phyloP scores from a whole-genome alignment of 371 early-diverging fungal species.

The Batkoa obscura region DNA sequence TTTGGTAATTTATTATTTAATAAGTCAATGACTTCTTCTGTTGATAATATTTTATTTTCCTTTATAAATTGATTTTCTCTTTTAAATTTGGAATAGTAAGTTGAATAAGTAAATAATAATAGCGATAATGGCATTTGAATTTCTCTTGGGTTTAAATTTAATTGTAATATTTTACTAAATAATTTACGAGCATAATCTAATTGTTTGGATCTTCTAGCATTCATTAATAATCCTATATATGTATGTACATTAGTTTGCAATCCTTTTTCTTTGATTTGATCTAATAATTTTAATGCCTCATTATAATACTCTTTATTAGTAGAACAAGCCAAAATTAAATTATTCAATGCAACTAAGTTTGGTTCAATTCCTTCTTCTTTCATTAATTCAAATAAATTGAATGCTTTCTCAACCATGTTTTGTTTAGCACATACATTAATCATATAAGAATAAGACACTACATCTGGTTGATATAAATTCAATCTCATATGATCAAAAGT shows the following conservation, averaged over 20 bases:
- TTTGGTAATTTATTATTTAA: background rate
- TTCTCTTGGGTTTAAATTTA: background rate
- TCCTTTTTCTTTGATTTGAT: background rate
- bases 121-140: background rate
- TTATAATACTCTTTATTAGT: constrained; percentile 16
- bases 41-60: background rate
- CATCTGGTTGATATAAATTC: constrained; percentile 56
- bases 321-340: constrained; percentile 70
- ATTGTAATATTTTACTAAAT: background rate
- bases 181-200: background rate
- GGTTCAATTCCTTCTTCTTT: constrained; percentile 34
- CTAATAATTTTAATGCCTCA: background rate
- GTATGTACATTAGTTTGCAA: background rate
- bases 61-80: background rate
- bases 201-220: background rate
- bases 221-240: background rate
- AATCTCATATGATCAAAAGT: constrained; percentile 77
- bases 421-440: constrained; percentile 70
- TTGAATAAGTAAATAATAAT: background rate
- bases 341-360: constrained; percentile 67
- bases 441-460: constrained; percentile 66
- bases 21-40: background rate
- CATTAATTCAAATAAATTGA: constrained; percentile 74
- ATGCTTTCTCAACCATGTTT: constrained; percentile 55
- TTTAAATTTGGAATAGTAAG: background rate